phyloP scores from a whole-genome alignment of 2,329 filamentous ascomycete species.

The Fusarium kyushuense region DNA sequence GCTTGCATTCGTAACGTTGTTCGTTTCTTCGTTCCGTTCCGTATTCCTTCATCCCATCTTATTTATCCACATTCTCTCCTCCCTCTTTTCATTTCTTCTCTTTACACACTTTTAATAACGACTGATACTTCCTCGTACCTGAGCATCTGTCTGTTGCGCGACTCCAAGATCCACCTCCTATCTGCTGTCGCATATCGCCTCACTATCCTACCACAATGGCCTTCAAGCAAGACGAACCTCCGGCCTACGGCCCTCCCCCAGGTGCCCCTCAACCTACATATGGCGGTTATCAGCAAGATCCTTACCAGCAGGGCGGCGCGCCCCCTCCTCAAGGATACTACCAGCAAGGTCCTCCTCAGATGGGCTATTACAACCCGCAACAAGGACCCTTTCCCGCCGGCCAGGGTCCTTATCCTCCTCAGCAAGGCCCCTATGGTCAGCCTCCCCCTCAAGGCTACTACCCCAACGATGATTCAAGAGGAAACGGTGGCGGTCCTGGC shows the following conservation, averaged over 20 bases:
- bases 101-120: slow-evolving; percentile 5
- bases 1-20: slow-evolving; percentile 22
- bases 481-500: slow-evolving; percentile 44
- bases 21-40: slow-evolving; percentile 24
- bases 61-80: slow-evolving; percentile 14
- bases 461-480: slow-evolving; percentile 48
- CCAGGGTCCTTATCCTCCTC: slow-evolving; percentile 53
- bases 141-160: slow-evolving; percentile 8
- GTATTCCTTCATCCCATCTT: slow-evolving; percentile 17
- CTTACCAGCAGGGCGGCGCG: slow-evolving; percentile 45
- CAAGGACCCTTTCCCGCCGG: slow-evolving; percentile 52
- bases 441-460: slow-evolving; percentile 55
- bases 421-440: slow-evolving; percentile 54
- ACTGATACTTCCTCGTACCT: slow-evolving; percentile 14
- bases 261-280: slow-evolving; percentile 60
- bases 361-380: slow-evolving; percentile 50
- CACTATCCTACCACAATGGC: slow-evolving; percentile 37
- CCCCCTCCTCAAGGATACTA: slow-evolving; percentile 46
- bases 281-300: slow-evolving; percentile 54
- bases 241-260: slow-evolving; percentile 59
- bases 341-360: slow-evolving; percentile 49
- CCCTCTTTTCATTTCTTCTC: slow-evolving; percentile 1
- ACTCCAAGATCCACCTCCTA: slow-evolving; percentile 12
- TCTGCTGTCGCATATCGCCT: slow-evolving; percentile 14
- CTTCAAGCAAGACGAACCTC: slow-evolving; percentile 62